Evolutionary conservation across 2,329 filamentous ascomycete species (phyloP), one percentile per base, ranked within the genome.

Genomic region (Diplodia intermedia): DNA sequence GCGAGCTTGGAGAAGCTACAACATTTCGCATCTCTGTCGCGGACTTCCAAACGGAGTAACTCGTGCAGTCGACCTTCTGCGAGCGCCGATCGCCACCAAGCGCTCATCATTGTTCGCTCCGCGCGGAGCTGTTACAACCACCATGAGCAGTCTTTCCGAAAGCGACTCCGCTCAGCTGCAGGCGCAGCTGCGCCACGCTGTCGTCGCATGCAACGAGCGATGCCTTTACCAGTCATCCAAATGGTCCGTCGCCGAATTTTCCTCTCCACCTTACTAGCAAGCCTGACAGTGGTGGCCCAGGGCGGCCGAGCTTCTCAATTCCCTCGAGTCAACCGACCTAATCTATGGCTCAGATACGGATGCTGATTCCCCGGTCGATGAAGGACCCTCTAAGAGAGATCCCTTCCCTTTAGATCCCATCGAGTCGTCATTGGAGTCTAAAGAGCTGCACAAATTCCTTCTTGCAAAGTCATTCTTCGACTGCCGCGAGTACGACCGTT

Each of bases 181-280:
- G 75, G 86, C 85, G 47, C 88, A 92, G 40, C 85, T 97, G 53
- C 92, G 97, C 78, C 90, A 93, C 75, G 93, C 94, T 36, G 90
- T 95, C 3, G 86, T 95, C 29, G 93, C 93, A 77, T 98, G 94
- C 82, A 97, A 93, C 1, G 95, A 99, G 78, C 86, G 95, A 78
- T 97, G 95, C 79, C 86, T 99, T 14, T 98, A 97, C 76, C 94
- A 97, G 75, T 95, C 94, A 7, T 90, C 95, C 33, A 98, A 98
- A 88, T 99, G 95, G 95, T 97, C 75, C 47, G 75, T 69, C 31
- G 26, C n/a, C 38, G 14, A 36, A 40, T 20, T 47, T 49, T 62
- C 18, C 65, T 61, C 70, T 60, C 47, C 40, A 18, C 36, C 29
- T 14, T 40, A 63, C 38, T 38, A 55, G 33, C 40, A 50, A 52